Percentiles rank a stretch among this genome's conserved stretches.
Evolutionary conservation across 2,329 filamentous ascomycete genomes (phyloP).

Genomic region (Colletotrichum godetiae): DNA sequence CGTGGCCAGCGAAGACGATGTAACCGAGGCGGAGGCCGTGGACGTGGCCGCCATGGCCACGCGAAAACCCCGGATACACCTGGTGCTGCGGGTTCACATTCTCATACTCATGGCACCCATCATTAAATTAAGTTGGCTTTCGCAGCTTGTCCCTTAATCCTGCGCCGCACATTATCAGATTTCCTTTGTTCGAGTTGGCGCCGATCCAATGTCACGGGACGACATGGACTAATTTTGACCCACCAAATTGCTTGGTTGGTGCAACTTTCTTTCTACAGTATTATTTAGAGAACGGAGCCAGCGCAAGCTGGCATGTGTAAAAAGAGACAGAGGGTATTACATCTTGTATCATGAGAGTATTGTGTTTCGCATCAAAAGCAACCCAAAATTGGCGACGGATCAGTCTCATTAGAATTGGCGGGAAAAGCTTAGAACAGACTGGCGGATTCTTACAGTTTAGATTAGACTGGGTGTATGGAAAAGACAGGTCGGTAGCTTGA

Average conservation of each 20-base stretch:
- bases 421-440: constrained; percentile 1
- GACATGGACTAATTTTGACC: background rate
- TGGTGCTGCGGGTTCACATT: background rate
- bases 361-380: background rate
- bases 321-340: too few relatives aligned
- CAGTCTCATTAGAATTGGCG: background rate
- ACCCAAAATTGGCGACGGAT: background rate
- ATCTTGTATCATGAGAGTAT: background rate
- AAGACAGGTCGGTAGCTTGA: background rate
- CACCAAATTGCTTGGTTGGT: background rate
- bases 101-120: background rate
- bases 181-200: background rate
- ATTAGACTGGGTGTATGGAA: constrained; percentile 15
- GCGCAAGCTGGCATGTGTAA: background rate
- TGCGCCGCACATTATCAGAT: background rate
- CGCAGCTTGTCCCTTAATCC: too few relatives aligned
- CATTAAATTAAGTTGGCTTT: background rate
- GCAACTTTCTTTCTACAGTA: background rate
- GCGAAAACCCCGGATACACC: background rate
- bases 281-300: background rate
- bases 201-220: background rate
- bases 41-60: constrained; percentile 17
- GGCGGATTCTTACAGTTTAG: background rate
- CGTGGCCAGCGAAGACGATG: background rate
- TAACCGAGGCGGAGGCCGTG: constrained; percentile 13